These are phyloP conservation scores for Rhodotorula sp. DNA, from an alignment of 1,284 basidiomycete genomes.

Conservation along the genomic window DNA sequence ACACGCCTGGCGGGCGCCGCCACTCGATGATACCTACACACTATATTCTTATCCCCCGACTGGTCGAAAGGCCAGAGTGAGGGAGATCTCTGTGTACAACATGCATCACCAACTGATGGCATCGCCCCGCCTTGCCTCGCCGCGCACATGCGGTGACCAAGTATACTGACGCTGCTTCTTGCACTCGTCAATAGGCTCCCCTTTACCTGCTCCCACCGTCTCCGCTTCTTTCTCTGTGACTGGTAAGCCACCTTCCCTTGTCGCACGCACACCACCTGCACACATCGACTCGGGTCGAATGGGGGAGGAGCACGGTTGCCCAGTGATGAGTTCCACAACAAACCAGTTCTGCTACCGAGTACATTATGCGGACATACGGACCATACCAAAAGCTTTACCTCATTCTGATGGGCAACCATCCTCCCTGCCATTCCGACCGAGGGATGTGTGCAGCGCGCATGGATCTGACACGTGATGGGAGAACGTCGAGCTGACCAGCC, in stretches of 20 bases:
- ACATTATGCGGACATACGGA: conserved; percentile 18
- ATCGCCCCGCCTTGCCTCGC: neutral
- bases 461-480: neutral
- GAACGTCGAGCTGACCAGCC: neutral
- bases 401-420: conserved; percentile 19
- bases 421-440: neutral
- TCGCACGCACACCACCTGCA: neutral
- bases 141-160: neutral
- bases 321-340: conserved; percentile 27
- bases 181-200: neutral
- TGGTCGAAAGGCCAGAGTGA: conserved; percentile 29
- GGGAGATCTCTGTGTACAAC: conserved; percentile 23
- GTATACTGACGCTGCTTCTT: neutral
- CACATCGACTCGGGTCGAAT: neutral
- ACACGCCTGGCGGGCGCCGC: too few species aligned
- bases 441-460: neutral
- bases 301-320: neutral
- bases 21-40: conserved; percentile 16
- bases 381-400: conserved; percentile 32
- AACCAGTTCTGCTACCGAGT: conserved; percentile 26
- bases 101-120: conserved; percentile 36
- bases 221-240: too few species aligned
- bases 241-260: too few species aligned
- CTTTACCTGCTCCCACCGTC: neutral
- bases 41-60: conserved; percentile 6